Conservation (phyloP, 176 grass and related monocot genomes). For the Oryza rufipogon region DNA sequence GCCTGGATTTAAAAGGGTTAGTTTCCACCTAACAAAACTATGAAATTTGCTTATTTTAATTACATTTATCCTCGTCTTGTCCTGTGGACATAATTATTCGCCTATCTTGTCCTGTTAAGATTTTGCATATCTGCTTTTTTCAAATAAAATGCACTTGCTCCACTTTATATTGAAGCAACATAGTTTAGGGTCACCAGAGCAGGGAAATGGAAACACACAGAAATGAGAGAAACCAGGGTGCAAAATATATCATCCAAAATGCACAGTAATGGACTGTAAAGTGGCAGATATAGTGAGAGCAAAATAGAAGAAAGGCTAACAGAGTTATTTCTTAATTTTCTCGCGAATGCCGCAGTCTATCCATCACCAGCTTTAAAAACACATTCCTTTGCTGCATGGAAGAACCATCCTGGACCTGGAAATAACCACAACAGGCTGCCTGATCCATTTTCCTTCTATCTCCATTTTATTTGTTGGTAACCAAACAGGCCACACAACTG, state of each 20-base stretch:
- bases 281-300: background rate
- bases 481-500: background rate
- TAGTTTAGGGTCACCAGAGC: background rate
- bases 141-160: background rate
- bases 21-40: background rate
- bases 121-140: background rate
- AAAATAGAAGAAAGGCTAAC: background rate
- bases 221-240: background rate
- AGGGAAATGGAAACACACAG: background rate
- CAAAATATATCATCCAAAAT: too few relatives aligned
- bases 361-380: background rate
- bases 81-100: background rate
- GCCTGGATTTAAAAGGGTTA: conserved; percentile 72
- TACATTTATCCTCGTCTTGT: background rate
- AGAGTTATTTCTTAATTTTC: background rate
- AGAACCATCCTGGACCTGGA: background rate
- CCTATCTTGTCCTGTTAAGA: background rate
- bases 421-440: background rate
- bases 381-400: background rate
- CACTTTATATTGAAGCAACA: background rate
- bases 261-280: background rate
- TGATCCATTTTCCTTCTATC: background rate
- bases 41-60: background rate
- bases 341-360: background rate
- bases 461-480: background rate